Evolutionary conservation across 1,139 yeast species (phyloP).

Genomic region (Taphrina pruni): DNA sequence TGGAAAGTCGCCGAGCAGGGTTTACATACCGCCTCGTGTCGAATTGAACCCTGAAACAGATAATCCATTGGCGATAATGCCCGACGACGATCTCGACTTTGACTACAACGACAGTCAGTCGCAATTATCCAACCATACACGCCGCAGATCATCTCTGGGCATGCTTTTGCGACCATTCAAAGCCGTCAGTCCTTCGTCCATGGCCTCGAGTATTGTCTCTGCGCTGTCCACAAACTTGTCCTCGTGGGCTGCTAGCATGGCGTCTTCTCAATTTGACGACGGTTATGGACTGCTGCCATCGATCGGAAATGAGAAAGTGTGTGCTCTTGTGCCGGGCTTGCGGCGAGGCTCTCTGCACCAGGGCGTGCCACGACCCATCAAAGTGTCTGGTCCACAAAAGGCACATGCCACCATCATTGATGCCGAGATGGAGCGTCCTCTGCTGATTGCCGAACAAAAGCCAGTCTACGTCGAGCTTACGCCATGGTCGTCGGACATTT

Average conservation of each 20-base stretch:
- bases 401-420: constrained; percentile 24
- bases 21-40: not conserved
- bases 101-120: not conserved
- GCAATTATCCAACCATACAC: not conserved
- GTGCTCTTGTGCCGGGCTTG: not conserved
- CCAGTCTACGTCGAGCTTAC: constrained; percentile 22
- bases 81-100: constrained; percentile 3
- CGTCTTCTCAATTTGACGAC: constrained; percentile 29
- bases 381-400: constrained; percentile 16
- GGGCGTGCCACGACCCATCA: constrained; percentile 21
- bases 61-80: constrained; percentile 3
- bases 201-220: constrained; percentile 27
- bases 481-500: constrained; percentile 20
- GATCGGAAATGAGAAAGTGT: not conserved
- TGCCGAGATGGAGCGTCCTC: constrained; percentile 34
- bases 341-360: not conserved
- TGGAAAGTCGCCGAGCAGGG: constrained; percentile 1
- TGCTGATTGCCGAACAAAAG: not conserved
- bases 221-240: constrained; percentile 25
- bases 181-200: constrained; percentile 22
- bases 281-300: constrained; percentile 13
- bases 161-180: constrained; percentile 27
- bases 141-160: constrained; percentile 25
- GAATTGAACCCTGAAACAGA: constrained; percentile 15
- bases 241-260: constrained; percentile 33